A percentile compares a stretch with the other conserved stretches of the same genome.
Conservation (phyloP, 352 stramenopile species). For the Phytopythium vexans region DNA sequence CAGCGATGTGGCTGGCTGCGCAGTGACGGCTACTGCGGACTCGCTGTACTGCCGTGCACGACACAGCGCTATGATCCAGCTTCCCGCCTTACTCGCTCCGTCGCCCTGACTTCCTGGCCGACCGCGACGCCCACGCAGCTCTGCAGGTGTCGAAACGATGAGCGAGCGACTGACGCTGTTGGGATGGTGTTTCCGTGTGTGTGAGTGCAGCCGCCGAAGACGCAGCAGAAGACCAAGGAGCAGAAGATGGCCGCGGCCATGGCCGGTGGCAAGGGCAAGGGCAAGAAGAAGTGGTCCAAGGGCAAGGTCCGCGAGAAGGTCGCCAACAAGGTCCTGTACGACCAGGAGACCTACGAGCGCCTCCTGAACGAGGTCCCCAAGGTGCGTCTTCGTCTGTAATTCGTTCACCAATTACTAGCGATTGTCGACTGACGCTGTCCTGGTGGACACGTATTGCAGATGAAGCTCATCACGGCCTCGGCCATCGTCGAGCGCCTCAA, state of each 20-base stretch:
- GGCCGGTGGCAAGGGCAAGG: slow-evolving; percentile 97
- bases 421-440: slow-evolving; percentile 9
- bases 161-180: slow-evolving; percentile 12
- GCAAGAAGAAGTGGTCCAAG: slow-evolving; percentile 99
- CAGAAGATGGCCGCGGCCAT: slow-evolving; percentile 99
- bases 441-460: slow-evolving; percentile 29
- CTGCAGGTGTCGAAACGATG: neutral
- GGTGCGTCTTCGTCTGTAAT: too few species aligned
- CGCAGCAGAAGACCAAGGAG: slow-evolving; percentile 99
- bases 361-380: slow-evolving; percentile 98
- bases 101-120: neutral
- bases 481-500: slow-evolving; percentile 99
- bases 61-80: too few species aligned
- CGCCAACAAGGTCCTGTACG: slow-evolving; percentile 99
- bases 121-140: neutral
- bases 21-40: too few species aligned
- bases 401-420: too few species aligned
- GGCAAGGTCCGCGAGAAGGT: slow-evolving; percentile 99
- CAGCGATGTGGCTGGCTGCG: too few species aligned
- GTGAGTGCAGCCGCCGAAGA: slow-evolving; percentile 92
- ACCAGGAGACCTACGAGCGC: slow-evolving; percentile 98
- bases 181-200: neutral
- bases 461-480: slow-evolving; percentile 99
- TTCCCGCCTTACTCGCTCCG: neutral
- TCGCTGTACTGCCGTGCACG: too few species aligned